Evolutionary conservation across 805 yeast genomes (phyloP).

Genomic region (Hanseniaspora lindneri): DNA sequence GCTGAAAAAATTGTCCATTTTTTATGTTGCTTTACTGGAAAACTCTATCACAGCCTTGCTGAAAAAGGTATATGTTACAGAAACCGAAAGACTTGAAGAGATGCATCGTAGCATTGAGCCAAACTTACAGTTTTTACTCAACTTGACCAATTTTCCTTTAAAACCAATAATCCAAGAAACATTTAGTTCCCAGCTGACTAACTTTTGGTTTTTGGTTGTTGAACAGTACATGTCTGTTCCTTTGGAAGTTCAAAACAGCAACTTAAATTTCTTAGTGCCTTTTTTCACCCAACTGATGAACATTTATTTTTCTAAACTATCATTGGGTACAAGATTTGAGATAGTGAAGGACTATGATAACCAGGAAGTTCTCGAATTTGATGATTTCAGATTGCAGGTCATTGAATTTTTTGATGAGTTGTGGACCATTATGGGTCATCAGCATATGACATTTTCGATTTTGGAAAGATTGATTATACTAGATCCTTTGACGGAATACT

Average conservation of each 20-base stretch:
- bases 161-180: conserved; percentile 49
- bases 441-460: conserved; percentile 25
- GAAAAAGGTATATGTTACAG: conserved; percentile 18
- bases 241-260: conserved; percentile 20
- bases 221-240: conserved; percentile 36
- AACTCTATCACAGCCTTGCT: conserved; percentile 24
- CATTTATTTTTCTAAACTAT: conserved; percentile 60
- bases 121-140: conserved; percentile 39
- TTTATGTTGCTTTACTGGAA: conserved; percentile 28
- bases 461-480: conserved; percentile 17
- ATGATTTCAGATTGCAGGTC: conserved; percentile 57
- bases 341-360: conserved; percentile 27
- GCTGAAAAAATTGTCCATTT: conserved; percentile 27
- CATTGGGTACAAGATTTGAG: conserved; percentile 32
- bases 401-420: conserved; percentile 65
- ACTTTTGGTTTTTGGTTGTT: conserved; percentile 59
- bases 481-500: conserved; percentile 17
- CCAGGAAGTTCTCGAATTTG: conserved; percentile 39
- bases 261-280: conserved; percentile 27
- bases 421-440: conserved; percentile 51
- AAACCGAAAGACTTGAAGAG: conserved; percentile 13
- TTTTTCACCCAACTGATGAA: conserved; percentile 43
- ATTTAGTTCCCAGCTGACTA: conserved; percentile 42
- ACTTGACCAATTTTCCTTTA: conserved; percentile 46
- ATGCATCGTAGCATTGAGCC: conserved; percentile 21